Base-by-base conservation (phyloP, 345 rosid species). In the Nasturtium officinale region DNA sequence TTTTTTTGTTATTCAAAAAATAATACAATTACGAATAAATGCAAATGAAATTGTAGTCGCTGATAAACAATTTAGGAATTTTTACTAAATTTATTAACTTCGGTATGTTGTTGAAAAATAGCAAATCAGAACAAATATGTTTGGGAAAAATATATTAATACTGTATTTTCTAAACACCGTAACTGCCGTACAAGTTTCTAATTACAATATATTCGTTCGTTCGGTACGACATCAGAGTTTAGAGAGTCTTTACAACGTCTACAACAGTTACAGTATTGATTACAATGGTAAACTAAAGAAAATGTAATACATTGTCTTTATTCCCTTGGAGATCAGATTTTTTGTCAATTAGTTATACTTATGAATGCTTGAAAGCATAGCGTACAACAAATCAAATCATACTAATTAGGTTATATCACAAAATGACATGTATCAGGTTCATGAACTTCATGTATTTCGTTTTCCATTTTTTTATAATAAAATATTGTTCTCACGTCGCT, bases 361-460 rank as follows among this genome's bases (percentile, higher is more conserved):
- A 37, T 18, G 61, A 61, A 62, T 72, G 45, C 62, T 72, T 71
- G 53, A 50, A 61, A 48, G 32, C 67, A 70, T 70, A 46, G 21
- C 42, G 26, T 61, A 51, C 32, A 68, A 61, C 43, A 62, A 72
- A 72, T 52, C 68, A 71, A 26, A 71, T 37, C 76, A 71, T 40
- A 61, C 26, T 61, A 72, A 40, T 52, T 52, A 72, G 33, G 46
- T 62, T 62, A 52, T 6, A 54, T 72, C 48, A 32, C 48, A 32
- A 54, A 21, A 42, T 17, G 54, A 53, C 23, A 63, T 42, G 20
- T 52, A 54, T 54, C 29, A 73, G 77, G 64, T 73, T 63, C 77
- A 73, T 73, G 77, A 63, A 73, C 71, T 54, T 72, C 35, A 55
- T 64, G 47, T 43, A 42, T 15, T 30, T 23, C 29, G 7, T 18